Conservation (phyloP, 1,284 basidiomycete species). For the Ustilago vetiveriae region DNA sequence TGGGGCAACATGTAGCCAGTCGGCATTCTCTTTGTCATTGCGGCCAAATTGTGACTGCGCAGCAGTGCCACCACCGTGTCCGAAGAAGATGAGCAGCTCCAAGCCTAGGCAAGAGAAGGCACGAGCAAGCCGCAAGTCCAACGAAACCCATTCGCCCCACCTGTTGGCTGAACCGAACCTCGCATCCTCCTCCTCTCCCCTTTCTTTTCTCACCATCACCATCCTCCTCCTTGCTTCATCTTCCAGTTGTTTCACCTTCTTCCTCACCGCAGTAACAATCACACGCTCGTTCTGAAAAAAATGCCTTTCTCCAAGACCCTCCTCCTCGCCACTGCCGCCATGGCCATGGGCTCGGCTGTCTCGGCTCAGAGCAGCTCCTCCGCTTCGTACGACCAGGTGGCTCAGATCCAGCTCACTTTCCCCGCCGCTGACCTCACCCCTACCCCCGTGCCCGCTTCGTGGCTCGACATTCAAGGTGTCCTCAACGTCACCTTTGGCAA, state of each 20-base stretch:
- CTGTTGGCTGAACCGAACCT: too few species aligned
- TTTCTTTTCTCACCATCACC: background rate
- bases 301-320: slow-evolving; percentile 44
- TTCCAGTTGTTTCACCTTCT: background rate
- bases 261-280: background rate
- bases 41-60: too few species aligned
- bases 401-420: slow-evolving; percentile 49
- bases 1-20: background rate
- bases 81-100: too few species aligned
- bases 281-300: slow-evolving; percentile 2
- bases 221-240: slow-evolving; percentile 4
- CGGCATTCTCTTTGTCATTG: background rate
- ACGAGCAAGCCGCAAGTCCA: too few species aligned
- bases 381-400: slow-evolving; percentile 44
- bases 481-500: slow-evolving; percentile 51
- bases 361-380: slow-evolving; percentile 37
- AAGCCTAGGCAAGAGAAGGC: too few species aligned
- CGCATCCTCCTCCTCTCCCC: background rate
- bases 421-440: slow-evolving; percentile 40
- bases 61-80: too few species aligned
- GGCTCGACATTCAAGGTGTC: slow-evolving; percentile 52
- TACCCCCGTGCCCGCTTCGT: slow-evolving; percentile 28
- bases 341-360: slow-evolving; percentile 34
- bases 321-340: slow-evolving; percentile 33
- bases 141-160: too few species aligned